Base-by-base conservation (phyloP, 2,329 filamentous ascomycete species). In the Cladorrhinum sp. region DNA sequence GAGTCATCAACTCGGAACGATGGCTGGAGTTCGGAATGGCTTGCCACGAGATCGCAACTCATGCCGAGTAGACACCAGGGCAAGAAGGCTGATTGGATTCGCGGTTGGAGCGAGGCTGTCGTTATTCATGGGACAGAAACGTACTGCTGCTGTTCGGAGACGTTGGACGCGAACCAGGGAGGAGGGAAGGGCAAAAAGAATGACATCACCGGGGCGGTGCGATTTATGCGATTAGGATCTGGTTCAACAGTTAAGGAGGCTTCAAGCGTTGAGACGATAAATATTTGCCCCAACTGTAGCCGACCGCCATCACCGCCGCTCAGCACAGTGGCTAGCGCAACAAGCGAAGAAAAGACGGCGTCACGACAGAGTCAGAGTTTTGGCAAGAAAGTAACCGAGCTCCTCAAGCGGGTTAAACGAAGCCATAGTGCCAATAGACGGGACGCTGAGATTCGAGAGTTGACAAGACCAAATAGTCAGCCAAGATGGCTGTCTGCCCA, bases 21-120 rank as follows among this genome's bases (percentile, higher is more conserved):
- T 5, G 26, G 57, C 5, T 51, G 61, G 9, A 54, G 61, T 9
- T 50, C 57, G 20, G 62, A 70, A 61, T 70, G 68, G 68, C 61
- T 64, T 7, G 61, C 64, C 6, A 68, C 62, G 1, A 62, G 68
- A 23, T 62, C 60, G 9, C 67, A 68, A 52, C 64, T 68, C 7
- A 61, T 67, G n/a, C 67, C 68, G 1, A 62, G 66, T 14, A 60
- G 51, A 26, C 65, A 65, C 23, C 61, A 65, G 42, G 66, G 66
- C 42, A 68, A 63, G 14, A 68, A 67, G 52, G 67, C 62, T 20
- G 67, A 69, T 36, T 69, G 67, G 67, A 66, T 70, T 24, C 63
- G 65, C 23, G 66, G 67, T 48, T 70, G 68, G 68, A 69, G 67
- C 55, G 58, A 65, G 12, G 63, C 60, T 14, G 67, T 70, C 39